These are phyloP conservation scores for Neurospora sp. DNA, from an alignment of 495 filamentous ascomycete species.

Conservation along the genomic window DNA sequence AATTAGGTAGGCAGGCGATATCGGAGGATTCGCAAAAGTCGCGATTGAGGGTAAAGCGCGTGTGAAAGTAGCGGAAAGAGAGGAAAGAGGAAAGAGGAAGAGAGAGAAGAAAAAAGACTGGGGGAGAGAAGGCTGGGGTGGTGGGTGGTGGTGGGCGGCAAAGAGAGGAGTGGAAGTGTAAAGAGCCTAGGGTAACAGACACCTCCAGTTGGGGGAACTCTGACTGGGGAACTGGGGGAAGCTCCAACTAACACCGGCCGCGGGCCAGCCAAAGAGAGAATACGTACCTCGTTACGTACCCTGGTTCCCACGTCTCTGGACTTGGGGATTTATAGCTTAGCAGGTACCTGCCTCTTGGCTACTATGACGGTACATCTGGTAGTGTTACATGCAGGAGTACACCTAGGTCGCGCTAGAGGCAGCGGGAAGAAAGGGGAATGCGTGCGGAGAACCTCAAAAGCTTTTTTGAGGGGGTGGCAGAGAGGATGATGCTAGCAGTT, in stretches of 20 bases:
- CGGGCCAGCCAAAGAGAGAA: not conserved
- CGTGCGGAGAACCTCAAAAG: not conserved
- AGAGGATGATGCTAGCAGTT: not conserved
- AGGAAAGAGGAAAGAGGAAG: conserved; percentile 14
- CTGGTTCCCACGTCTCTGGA: not conserved
- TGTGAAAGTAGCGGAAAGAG: conserved; percentile 14
- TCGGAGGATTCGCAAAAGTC: conserved; percentile 13
- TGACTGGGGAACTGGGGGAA: conserved; percentile 1
- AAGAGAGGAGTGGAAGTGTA: not conserved
- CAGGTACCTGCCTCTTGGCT: not conserved
- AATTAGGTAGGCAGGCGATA: conserved; percentile 17
- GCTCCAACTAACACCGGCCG: not conserved
- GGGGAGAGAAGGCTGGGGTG: conserved; percentile 22
- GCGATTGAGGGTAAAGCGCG: conserved; percentile 10
- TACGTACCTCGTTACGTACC: not conserved
- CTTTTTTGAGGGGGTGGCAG: not conserved
- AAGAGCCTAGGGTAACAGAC: conserved; percentile 1
- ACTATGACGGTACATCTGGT: not conserved
- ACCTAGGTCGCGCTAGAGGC: not conserved
- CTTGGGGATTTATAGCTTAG: not conserved
- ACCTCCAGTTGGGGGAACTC: not conserved
- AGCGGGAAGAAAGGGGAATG: not conserved
- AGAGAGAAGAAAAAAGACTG: conserved; percentile 13
- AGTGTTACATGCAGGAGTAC: not conserved
- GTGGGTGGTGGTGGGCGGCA: conserved; percentile 27